Conservation (phyloP, 1,284 basidiomycete species). For the Ceratobasidium sp. region DNA sequence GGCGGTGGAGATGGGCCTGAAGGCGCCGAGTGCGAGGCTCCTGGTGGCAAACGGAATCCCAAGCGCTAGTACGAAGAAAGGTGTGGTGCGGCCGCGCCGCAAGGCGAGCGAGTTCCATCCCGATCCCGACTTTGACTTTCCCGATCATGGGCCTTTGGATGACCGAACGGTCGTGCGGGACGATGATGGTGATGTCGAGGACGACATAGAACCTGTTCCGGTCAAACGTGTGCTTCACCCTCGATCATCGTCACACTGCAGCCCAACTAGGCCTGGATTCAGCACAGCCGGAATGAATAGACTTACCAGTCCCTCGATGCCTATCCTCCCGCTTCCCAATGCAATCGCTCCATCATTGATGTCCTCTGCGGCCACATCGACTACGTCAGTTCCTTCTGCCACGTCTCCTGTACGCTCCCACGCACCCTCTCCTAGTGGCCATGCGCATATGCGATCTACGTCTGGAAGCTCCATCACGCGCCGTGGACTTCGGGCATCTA, state of each 20-base stretch:
- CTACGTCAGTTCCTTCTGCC: conserved; percentile 29
- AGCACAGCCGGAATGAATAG: conserved; percentile 16
- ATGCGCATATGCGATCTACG: conserved; percentile 19
- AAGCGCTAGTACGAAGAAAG: neutral
- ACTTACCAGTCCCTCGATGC: conserved; percentile 38
- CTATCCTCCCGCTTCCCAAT: conserved; percentile 20
- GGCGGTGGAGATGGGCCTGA: conserved; percentile 38
- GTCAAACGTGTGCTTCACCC: conserved; percentile 33
- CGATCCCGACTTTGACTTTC: conserved; percentile 38
- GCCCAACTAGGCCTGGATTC: conserved; percentile 23
- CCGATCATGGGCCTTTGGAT: conserved; percentile 16
- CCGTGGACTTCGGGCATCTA: conserved; percentile 31
- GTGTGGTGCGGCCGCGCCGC: conserved; percentile 10
- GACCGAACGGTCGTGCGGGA: conserved; percentile 15
- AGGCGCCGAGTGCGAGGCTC: conserved; percentile 25
- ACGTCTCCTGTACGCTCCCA: conserved; percentile 29
- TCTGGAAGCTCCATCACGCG: conserved; percentile 33
- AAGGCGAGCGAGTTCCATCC: conserved; percentile 39
- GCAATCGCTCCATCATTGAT: conserved; percentile 21
- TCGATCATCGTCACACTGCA: conserved; percentile 33
- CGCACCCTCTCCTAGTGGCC: conserved; percentile 31
- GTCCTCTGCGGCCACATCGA: conserved; percentile 33
- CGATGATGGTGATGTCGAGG: conserved; percentile 36
- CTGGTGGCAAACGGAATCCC: neutral
- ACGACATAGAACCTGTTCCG: conserved; percentile 20